Evolutionary conservation across 75 land plant species (phyloP).

Genomic region (Larix kaempferi): DNA sequence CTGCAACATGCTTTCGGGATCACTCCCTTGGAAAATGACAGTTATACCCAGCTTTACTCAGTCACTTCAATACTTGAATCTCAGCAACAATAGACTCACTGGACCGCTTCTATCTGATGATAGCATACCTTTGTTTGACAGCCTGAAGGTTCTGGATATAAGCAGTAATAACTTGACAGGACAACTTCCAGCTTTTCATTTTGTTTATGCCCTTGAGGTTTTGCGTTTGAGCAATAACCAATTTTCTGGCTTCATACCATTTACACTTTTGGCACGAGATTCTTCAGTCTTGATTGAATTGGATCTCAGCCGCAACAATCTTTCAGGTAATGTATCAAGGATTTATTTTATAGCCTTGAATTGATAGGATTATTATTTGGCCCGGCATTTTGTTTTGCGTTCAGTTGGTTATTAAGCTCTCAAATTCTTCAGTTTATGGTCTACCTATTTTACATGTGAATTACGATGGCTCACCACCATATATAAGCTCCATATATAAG

Average conservation of each 20-base stretch:
- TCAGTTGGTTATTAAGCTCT: not conserved
- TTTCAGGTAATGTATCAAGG: conserved; percentile 62
- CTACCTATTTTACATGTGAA: not conserved
- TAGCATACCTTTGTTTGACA: conserved; percentile 41
- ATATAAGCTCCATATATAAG: too few species aligned
- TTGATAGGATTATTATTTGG: not conserved
- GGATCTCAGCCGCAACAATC: conserved; percentile 88
- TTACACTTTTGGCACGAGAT: conserved; percentile 70
- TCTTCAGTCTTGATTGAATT: conserved; percentile 63
- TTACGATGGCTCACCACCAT: not conserved
- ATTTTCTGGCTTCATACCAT: conserved; percentile 76
- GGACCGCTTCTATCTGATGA: conserved; percentile 58
- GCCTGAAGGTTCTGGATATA: conserved; percentile 72
- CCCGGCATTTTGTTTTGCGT: not conserved
- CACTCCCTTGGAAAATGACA: conserved; percentile 25
- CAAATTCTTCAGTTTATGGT: not conserved
- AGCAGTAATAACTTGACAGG: conserved; percentile 84
- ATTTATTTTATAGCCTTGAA: not conserved
- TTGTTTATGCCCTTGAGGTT: conserved; percentile 66
- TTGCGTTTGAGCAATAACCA: conserved; percentile 66
- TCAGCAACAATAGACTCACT: conserved; percentile 65
- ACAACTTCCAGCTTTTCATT: conserved; percentile 77
- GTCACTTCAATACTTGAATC: conserved; percentile 60
- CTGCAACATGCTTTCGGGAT: conserved; percentile 50
- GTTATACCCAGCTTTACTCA: conserved; percentile 38